Percentiles rank a stretch among this genome's conserved stretches.
phyloP scores from a whole-genome alignment of 2,329 filamentous ascomycete species.

The Davidsoniella virescens region DNA sequence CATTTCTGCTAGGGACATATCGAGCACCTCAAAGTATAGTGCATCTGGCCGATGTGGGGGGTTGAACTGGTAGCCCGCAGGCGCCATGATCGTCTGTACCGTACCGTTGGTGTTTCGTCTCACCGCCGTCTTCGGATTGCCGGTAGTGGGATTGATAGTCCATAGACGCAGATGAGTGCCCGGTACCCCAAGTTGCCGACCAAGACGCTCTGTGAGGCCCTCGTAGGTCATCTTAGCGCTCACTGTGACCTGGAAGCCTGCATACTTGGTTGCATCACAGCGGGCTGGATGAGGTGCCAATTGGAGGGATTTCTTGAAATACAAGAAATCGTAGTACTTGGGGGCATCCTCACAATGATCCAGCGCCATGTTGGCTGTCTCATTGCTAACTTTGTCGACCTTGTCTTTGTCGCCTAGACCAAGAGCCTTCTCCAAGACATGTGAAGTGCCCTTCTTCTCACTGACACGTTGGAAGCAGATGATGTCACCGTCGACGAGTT shows the following conservation, averaged over 20 bases:
- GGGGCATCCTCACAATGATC: conserved; percentile 55
- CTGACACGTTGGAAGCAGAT: conserved; percentile 70
- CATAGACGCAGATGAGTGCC: conserved; percentile 83
- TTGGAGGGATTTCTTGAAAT: conserved; percentile 64
- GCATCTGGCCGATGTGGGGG: conserved; percentile 57
- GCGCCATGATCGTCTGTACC: conserved; percentile 63
- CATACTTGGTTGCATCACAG: conserved; percentile 41
- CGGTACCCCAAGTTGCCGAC: conserved; percentile 57
- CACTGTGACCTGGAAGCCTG: conserved; percentile 58
- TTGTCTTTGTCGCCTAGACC: background rate
- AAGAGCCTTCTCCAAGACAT: background rate
- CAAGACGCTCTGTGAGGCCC: conserved; percentile 68
- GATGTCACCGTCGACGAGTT: conserved; percentile 94
- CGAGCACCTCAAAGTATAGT: conserved; percentile 81
- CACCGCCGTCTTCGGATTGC: conserved; percentile 61
- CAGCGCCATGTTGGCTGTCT: conserved; percentile 12
- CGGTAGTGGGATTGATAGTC: conserved; percentile 61
- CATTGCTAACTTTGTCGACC: background rate
- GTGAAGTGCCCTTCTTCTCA: conserved; percentile 26
- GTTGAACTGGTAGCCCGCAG: conserved; percentile 57
- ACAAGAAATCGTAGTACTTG: conserved; percentile 83
- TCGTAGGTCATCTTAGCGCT: conserved; percentile 87
- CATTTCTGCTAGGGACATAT: conserved; percentile 83
- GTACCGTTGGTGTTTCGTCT: conserved; percentile 56
- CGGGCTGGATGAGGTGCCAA: conserved; percentile 53